phyloP scores from a whole-genome alignment of 1,284 basidiomycete species.

The Pseudozyma hubeiensis region DNA sequence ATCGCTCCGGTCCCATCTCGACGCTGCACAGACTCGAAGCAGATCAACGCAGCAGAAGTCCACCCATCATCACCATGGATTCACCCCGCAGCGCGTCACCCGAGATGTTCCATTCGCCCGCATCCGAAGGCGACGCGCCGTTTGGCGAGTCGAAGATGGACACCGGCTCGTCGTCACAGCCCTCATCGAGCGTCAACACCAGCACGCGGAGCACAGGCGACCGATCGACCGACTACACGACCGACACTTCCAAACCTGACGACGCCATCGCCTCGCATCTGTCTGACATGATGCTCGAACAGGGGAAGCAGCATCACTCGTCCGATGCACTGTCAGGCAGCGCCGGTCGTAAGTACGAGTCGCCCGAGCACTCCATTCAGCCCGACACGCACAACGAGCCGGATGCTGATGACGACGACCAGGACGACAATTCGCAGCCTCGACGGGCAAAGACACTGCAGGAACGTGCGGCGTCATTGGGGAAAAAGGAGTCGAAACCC shows the following conservation, averaged over 20 bases:
- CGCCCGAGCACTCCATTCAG: neutral
- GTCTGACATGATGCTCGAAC: slow-evolving; percentile 22
- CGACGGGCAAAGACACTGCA: slow-evolving; percentile 10
- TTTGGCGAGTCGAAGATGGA: neutral
- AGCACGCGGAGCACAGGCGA: slow-evolving; percentile 9
- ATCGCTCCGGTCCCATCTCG: slow-evolving; percentile 26
- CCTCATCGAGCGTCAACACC: slow-evolving; percentile 9
- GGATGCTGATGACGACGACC: neutral
- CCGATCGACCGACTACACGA: slow-evolving; percentile 5
- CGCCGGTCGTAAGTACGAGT: neutral
- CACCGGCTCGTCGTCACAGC: neutral
- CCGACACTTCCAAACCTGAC: slow-evolving; percentile 15
- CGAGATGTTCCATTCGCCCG: slow-evolving; percentile 24
- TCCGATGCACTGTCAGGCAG: neutral
- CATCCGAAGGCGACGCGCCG: slow-evolving; percentile 2
- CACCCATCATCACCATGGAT: slow-evolving; percentile 26
- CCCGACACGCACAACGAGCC: no score
- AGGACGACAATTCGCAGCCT: slow-evolving; percentile 3
- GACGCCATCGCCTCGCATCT: slow-evolving; percentile 16
- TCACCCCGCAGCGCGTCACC: slow-evolving; percentile 23
- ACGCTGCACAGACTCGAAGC: slow-evolving; percentile 21
- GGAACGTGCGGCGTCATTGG: slow-evolving; percentile 24
- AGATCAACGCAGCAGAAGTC: neutral
- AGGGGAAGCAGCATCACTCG: slow-evolving; percentile 2
- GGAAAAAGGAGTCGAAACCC: slow-evolving; percentile 7